Conservation (phyloP, 192 early-diverging fungal genomes). For the Backusella macrospora region DNA sequence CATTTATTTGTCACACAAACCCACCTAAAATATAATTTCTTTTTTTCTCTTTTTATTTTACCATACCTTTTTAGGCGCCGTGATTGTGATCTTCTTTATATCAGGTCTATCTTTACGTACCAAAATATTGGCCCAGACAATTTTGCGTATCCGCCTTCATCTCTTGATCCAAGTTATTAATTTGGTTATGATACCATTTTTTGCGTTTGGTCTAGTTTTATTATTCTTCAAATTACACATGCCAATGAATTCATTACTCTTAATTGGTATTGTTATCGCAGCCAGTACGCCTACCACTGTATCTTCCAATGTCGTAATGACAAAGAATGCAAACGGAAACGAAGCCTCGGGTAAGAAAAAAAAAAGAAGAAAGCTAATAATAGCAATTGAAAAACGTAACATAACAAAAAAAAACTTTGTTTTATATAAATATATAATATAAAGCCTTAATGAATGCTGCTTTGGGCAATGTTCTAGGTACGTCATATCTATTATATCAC, state of each 20-base stretch:
- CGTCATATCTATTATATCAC: not conserved
- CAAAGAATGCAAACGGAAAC: slow-evolving; percentile 66
- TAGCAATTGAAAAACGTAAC: not conserved
- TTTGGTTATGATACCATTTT: slow-evolving; percentile 60
- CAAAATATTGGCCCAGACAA: slow-evolving; percentile 30
- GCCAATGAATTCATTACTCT: slow-evolving; percentile 53
- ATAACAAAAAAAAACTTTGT: not conserved
- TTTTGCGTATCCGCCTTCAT: slow-evolving; percentile 54
- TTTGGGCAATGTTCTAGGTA: slow-evolving; percentile 59
- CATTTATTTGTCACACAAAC: not conserved
- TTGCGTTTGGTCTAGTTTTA: slow-evolving; percentile 59
- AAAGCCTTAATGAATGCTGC: slow-evolving; percentile 68
- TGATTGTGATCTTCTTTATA: slow-evolving; percentile 43
- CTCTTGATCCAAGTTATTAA: slow-evolving; percentile 62
- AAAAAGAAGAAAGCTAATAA: not conserved
- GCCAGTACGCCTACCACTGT: slow-evolving; percentile 72
- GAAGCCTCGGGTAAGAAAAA: slow-evolving; percentile 51
- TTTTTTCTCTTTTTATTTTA: not conserved
- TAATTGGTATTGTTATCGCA: slow-evolving; percentile 66
- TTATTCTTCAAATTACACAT: slow-evolving; percentile 51
- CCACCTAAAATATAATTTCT: not conserved
- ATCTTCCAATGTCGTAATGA: slow-evolving; percentile 81
- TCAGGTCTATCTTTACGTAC: slow-evolving; percentile 42
- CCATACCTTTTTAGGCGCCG: slow-evolving; percentile 31
- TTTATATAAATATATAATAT: not conserved